Base-by-base conservation (phyloP, 306 rosid genomes). In the Potentilla sterilis region DNA sequence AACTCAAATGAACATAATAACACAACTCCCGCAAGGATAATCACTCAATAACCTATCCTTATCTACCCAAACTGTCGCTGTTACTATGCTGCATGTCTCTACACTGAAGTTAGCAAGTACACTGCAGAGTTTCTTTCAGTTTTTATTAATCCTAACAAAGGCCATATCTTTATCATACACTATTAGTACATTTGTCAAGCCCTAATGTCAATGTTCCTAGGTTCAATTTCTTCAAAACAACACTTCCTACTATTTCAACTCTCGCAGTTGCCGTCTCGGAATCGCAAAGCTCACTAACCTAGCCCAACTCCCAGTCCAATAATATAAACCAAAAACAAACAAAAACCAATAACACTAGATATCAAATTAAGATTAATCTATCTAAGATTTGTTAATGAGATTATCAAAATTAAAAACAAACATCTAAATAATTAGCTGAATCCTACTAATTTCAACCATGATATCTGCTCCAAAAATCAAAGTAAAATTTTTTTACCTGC, bases 401-500 rank as follows among this genome's bases (percentile, higher is more conserved):
- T 59, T 21, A 59, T 4, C 19, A 6, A 55, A 13, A n/a, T 54
- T 24, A 52, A 16, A 6, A 52, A 52, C 21, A 52, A 52, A 37
- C 24, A 8, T 7, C 7, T 18, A n/a, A 32, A 28, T 34, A 47
- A 70, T 18, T 21, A 70, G 21, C 67, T 1, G 13, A 24, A 48
- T 54, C 6, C 43, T 54, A 40, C 16, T 42, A 72, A n/a, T 35
- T 49, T 19, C 7, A 71, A 49, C 22, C 48, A 35, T 32, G 28
- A 70, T 9, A 19, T n/a, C 18, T 51, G 51, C 54, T 65, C 75
- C 32, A 67, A 54, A 47, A 22, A 9, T 22, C 10, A 40, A 5
- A 9, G 35, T 11, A 63, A 35, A 14, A 7, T 3, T 7, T 2
- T 1, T 59, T 19, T 64, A 94, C 98, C 98, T 82, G 91, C 59